Percentiles rank a stretch among this genome's conserved stretches.
Evolutionary conservation across 228 moss, liverwort and hornwort species (phyloP).

Genomic region (Sphagnum fallax): DNA sequence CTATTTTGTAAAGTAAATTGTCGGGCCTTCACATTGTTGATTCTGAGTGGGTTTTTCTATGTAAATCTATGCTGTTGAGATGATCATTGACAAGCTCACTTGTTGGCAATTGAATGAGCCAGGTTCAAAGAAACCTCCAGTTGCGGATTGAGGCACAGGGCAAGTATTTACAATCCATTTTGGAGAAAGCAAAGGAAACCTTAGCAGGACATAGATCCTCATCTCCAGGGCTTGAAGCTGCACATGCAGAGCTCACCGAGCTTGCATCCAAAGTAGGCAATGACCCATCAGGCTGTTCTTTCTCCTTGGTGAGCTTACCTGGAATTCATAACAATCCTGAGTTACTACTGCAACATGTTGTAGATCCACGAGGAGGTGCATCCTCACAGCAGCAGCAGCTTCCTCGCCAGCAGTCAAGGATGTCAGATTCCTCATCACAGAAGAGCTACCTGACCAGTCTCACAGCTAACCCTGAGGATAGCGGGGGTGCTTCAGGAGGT

Average conservation of each 20-base stretch:
- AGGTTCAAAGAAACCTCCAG: conserved; percentile 96
- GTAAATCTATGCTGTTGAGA: too few relatives aligned
- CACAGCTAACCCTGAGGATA: conserved; percentile 51
- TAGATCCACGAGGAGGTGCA: conserved; percentile 1
- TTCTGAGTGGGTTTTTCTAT: neutral
- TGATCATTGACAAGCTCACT: neutral
- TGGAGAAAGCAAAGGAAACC: conserved; percentile 62
- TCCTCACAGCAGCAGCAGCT: conserved; percentile 21
- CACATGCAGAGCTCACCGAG: conserved; percentile 48
- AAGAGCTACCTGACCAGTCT: conserved; percentile 79
- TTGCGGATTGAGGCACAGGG: conserved; percentile 96
- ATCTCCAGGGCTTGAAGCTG: conserved; percentile 50
- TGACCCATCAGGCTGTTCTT: conserved; percentile 45
- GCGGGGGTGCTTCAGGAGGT: conserved; percentile 41
- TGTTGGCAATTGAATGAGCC: neutral
- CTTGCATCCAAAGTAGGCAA: conserved; percentile 54
- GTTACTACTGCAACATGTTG: conserved; percentile 18
- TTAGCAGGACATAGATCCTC: conserved; percentile 40
- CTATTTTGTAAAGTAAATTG: too few relatives aligned
- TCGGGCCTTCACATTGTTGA: too few relatives aligned
- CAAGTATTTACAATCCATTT: conserved; percentile 80
- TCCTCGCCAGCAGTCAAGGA: conserved; percentile 67
- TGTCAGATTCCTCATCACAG: conserved; percentile 73
- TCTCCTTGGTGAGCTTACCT: conserved; percentile 43
- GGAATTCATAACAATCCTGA: conserved; percentile 45